These are phyloP conservation scores for Ogataea minuta DNA, from an alignment of 805 yeast genomes.

Conservation along the genomic window DNA sequence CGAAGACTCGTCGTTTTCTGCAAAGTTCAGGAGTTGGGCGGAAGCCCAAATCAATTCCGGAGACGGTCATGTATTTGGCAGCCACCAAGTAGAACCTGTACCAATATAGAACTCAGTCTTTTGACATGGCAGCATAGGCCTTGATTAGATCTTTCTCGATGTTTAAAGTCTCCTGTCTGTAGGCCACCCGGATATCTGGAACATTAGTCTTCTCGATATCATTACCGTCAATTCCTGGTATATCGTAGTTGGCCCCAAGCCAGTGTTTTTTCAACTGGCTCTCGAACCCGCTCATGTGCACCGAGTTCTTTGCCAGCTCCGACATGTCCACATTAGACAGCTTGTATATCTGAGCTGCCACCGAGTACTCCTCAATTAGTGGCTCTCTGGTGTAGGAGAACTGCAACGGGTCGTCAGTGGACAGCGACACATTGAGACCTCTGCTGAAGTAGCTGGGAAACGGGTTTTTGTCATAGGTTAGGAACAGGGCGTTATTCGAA, in stretches of 20 bases:
- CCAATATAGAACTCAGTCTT: not conserved
- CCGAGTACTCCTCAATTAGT: constrained; percentile 94
- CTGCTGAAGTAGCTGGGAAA: constrained; percentile 86
- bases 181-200: constrained; percentile 82
- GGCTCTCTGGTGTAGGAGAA: constrained; percentile 97
- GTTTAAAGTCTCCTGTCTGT: constrained; percentile 75
- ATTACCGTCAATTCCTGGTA: constrained; percentile 72
- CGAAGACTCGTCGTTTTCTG: constrained; percentile 29
- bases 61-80: constrained; percentile 29
- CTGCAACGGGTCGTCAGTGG: constrained; percentile 97
- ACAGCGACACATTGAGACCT: constrained; percentile 90
- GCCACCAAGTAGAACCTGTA: constrained; percentile 7
- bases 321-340: constrained; percentile 95
- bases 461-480: constrained; percentile 96
- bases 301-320: constrained; percentile 92
- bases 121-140: constrained; percentile 42
- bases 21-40: constrained; percentile 22
- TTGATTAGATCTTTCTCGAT: constrained; percentile 70
- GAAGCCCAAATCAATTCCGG: constrained; percentile 27
- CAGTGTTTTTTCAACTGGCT: constrained; percentile 82
- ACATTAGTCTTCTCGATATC: constrained; percentile 93
- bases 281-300: constrained; percentile 93
- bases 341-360: constrained; percentile 96
- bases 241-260: constrained; percentile 68
- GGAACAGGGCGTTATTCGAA: constrained; percentile 91